Percentiles rank a stretch among this genome's conserved stretches.
phyloP scores from a whole-genome alignment of 768 basidiomycete genomes.

The Leucocoprinus leucothites region DNA sequence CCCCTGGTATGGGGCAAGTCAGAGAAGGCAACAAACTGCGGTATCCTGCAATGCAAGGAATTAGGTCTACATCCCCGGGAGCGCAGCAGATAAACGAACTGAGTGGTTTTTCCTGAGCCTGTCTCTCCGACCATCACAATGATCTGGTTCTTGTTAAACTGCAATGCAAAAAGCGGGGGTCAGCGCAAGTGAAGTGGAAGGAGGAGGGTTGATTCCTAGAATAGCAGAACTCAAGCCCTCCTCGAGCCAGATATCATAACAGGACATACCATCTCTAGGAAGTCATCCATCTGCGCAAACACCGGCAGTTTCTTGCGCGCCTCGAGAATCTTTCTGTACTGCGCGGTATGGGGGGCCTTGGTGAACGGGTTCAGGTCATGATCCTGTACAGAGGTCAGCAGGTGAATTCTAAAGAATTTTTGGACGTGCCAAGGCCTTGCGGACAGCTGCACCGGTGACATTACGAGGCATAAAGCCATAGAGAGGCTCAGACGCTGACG shows the following conservation, averaged over 20 bases:
- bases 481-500: slow-evolving; percentile 47
- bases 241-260: slow-evolving; percentile 24
- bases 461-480: slow-evolving; percentile 72
- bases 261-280: slow-evolving; percentile 77
- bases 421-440: slow-evolving; percentile 62
- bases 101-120: slow-evolving; percentile 93
- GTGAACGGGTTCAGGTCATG: slow-evolving; percentile 88
- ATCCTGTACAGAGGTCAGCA: slow-evolving; percentile 42
- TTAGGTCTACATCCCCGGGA: slow-evolving; percentile 14
- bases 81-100: slow-evolving; percentile 51
- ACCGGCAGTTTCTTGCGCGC: slow-evolving; percentile 88
- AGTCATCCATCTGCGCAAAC: slow-evolving; percentile 89
- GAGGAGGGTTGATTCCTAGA: slow-evolving; percentile 37
- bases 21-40: slow-evolving; percentile 93
- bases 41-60: slow-evolving; percentile 58
- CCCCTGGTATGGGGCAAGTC: slow-evolving; percentile 89
- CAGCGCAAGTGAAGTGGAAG: slow-evolving; percentile 15
- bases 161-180: slow-evolving; percentile 25
- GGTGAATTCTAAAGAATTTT: background rate
- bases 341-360: slow-evolving; percentile 65
- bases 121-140: slow-evolving; percentile 93
- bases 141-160: slow-evolving; percentile 81
- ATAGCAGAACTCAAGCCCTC: slow-evolving; percentile 44
- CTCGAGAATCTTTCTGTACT: slow-evolving; percentile 86
- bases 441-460: slow-evolving; percentile 63